These are phyloP conservation scores for Arthrobotrys musiformis DNA, from an alignment of 2,329 filamentous ascomycete species.

Conservation along the genomic window DNA sequence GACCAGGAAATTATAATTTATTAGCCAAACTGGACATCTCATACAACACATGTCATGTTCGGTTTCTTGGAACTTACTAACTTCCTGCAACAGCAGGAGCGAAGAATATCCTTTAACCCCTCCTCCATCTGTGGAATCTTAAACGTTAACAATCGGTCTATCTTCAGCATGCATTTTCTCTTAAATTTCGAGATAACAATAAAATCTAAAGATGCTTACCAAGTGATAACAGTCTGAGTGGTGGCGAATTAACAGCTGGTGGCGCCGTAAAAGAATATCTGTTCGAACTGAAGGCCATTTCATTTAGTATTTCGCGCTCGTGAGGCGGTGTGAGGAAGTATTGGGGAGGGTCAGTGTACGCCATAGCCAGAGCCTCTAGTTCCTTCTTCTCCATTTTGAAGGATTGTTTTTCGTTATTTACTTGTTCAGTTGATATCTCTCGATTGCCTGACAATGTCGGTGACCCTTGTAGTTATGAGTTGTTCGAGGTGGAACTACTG, in stretches of 20 bases:
- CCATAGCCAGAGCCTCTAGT: slow-evolving; percentile 42
- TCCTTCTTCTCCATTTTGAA: slow-evolving; percentile 53
- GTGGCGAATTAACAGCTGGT: slow-evolving; percentile 29
- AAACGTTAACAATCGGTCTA: slow-evolving; percentile 12
- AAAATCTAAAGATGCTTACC: slow-evolving; percentile 22
- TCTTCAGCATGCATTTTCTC: background rate
- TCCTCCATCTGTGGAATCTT: slow-evolving; percentile 51
- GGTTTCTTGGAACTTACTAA: slow-evolving; percentile 34
- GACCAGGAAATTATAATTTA: slow-evolving; percentile 20
- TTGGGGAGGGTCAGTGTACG: slow-evolving; percentile 55
- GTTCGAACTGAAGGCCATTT: slow-evolving; percentile 31
- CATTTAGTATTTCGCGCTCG: slow-evolving; percentile 55
- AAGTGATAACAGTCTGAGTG: slow-evolving; percentile 43
- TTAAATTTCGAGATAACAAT: background rate
- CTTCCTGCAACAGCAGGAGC: slow-evolving; percentile 53
- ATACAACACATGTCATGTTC: slow-evolving; percentile 1
- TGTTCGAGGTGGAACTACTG: slow-evolving; percentile 23
- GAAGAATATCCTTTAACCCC: slow-evolving; percentile 55
- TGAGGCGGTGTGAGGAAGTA: slow-evolving; percentile 48
- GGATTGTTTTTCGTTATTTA: slow-evolving; percentile 18
- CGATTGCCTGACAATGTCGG: slow-evolving; percentile 1
- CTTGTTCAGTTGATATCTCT: slow-evolving; percentile 21
- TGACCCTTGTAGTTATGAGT: slow-evolving; percentile 28
- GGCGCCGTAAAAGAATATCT: slow-evolving; percentile 46
- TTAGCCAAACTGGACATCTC: slow-evolving; percentile 2